phyloP scores from a whole-genome alignment of 1,284 basidiomycete genomes.

The Sporisorium iseilematis-ciliati region DNA sequence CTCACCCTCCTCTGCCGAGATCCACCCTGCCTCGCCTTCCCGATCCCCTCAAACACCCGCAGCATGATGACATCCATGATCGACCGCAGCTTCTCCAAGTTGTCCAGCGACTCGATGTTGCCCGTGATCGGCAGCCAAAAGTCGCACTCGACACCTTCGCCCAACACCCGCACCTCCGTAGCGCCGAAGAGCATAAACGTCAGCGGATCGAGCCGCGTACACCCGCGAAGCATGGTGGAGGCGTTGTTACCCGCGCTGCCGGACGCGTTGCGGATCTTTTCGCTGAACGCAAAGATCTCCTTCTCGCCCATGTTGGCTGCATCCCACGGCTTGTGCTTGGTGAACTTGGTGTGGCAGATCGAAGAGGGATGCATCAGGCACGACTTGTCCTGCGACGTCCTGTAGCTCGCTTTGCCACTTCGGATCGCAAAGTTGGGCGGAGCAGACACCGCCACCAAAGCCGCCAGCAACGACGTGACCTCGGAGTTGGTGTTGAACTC shows the following conservation, averaged over 20 bases:
- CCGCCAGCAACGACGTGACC: constrained; percentile 83
- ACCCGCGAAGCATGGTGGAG: constrained; percentile 79
- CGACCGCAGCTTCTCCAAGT: constrained; percentile 84
- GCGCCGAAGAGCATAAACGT: constrained; percentile 94
- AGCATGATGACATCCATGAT: constrained; percentile 88
- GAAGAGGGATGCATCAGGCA: constrained; percentile 85
- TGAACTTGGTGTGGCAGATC: constrained; percentile 82
- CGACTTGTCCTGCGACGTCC: constrained; percentile 89
- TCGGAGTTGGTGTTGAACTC: constrained; percentile 75
- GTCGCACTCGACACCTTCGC: constrained; percentile 77
- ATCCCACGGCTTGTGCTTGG: constrained; percentile 71
- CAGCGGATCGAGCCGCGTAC: constrained; percentile 82
- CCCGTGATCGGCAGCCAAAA: constrained; percentile 90
- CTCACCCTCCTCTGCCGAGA: constrained; percentile 1
- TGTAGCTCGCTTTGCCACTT: constrained; percentile 79
- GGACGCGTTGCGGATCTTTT: constrained; percentile 84
- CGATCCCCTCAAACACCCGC: constrained; percentile 85
- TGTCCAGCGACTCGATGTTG: constrained; percentile 79
- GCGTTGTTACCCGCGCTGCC: constrained; percentile 71
- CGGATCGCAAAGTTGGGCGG: constrained; percentile 95
- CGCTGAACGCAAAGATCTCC: constrained; percentile 85
- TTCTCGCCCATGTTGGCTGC: constrained; percentile 73
- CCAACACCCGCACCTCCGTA: constrained; percentile 76
- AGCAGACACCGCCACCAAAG: constrained; percentile 84
- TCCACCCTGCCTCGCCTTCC: constrained; percentile 25